These are phyloP conservation scores for Mucor saturninus DNA, from an alignment of 371 early-diverging fungal genomes.

Conservation along the genomic window DNA sequence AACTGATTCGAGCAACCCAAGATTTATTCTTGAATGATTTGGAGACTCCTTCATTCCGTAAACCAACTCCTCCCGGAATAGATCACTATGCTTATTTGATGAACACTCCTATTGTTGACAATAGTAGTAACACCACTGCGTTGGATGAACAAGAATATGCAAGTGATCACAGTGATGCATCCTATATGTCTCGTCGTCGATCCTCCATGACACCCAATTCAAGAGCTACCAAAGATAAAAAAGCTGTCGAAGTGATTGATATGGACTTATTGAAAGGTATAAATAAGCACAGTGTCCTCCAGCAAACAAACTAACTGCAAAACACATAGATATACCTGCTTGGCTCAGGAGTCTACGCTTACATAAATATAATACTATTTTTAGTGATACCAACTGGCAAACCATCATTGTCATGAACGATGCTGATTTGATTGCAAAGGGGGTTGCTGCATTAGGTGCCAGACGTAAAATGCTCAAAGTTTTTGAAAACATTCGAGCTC, in stretches of 20 bases:
- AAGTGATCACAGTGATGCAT: slow-evolving; percentile 64
- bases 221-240: slow-evolving; percentile 67
- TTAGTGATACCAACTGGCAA: slow-evolving; percentile 80
- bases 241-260: slow-evolving; percentile 73
- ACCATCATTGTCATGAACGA: slow-evolving; percentile 88
- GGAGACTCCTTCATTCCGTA: slow-evolving; percentile 12
- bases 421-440: slow-evolving; percentile 79
- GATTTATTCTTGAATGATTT: slow-evolving; percentile 19
- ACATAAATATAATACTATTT: slow-evolving; percentile 89
- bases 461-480: slow-evolving; percentile 96
- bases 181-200: slow-evolving; percentile 28
- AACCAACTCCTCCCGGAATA: slow-evolving; percentile 15
- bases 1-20: slow-evolving; percentile 23
- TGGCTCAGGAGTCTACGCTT: slow-evolving; percentile 89
- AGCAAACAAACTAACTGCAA: too few species aligned
- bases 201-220: slow-evolving; percentile 21
- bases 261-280: slow-evolving; percentile 72
- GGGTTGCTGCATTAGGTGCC: slow-evolving; percentile 94
- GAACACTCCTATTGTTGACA: slow-evolving; percentile 8
- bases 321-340: slow-evolving; percentile 74
- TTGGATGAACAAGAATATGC: slow-evolving; percentile 52
- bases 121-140: neutral
- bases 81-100: slow-evolving; percentile 24
- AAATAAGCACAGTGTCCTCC: too few species aligned
- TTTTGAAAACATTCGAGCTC: slow-evolving; percentile 81